These are phyloP conservation scores for Colletotrichum musicola DNA, from an alignment of 2,329 filamentous ascomycete genomes.

Conservation along the genomic window DNA sequence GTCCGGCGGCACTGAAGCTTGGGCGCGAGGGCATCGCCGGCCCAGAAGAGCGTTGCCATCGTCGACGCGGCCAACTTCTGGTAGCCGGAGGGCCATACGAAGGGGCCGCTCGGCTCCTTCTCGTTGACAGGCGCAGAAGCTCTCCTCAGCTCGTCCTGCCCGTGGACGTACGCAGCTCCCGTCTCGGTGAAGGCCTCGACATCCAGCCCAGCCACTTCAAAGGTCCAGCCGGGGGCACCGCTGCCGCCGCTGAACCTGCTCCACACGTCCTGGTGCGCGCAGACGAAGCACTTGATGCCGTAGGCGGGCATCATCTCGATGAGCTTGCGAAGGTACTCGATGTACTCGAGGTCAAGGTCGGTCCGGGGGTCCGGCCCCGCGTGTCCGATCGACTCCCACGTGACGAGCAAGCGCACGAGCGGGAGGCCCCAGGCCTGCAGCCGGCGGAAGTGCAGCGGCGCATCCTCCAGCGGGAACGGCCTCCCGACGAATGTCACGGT, in stretches of 20 bases:
- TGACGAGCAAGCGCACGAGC: conserved; percentile 55
- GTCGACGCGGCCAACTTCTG: conserved; percentile 53
- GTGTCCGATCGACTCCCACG: conserved; percentile 56
- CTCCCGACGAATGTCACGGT: conserved; percentile 54
- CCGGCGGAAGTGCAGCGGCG: conserved; percentile 53
- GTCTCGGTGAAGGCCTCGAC: conserved; percentile 48
- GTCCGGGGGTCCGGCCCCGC: conserved; percentile 47
- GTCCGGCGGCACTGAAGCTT: conserved; percentile 39
- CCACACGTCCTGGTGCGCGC: conserved; percentile 59
- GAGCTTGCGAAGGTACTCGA: conserved; percentile 52
- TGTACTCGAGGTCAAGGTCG: conserved; percentile 55
- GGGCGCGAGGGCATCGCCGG: conserved; percentile 44
- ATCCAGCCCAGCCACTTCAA: conserved; percentile 55
- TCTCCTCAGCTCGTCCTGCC: conserved; percentile 49
- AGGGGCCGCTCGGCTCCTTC: conserved; percentile 51
- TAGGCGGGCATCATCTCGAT: conserved; percentile 53
- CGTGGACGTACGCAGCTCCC: conserved; percentile 50
- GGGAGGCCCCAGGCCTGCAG: conserved; percentile 55
- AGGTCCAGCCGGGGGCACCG: conserved; percentile 57
- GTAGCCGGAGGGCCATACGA: conserved; percentile 53
- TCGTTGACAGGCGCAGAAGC: conserved; percentile 44
- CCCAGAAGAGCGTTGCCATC: conserved; percentile 47
- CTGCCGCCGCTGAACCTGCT: conserved; percentile 57
- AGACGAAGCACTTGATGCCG: conserved; percentile 57
- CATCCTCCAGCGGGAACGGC: conserved; percentile 54